These are phyloP conservation scores for Rhodotorula mucilaginosa DNA, from an alignment of 1,284 basidiomycete species.

Conservation along the genomic window DNA sequence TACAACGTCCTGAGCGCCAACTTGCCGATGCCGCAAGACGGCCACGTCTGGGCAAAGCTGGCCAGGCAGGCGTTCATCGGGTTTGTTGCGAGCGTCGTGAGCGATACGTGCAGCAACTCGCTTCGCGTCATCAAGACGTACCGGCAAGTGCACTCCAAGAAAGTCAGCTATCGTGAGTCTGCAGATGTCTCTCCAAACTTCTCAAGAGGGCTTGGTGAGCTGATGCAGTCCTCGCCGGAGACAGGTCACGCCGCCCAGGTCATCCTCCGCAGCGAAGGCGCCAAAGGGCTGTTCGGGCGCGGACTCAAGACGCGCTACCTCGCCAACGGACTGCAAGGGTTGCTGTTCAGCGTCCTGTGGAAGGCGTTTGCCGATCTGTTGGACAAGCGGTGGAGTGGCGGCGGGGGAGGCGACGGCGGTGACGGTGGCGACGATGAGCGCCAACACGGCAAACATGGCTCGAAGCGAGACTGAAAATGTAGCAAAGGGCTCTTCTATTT, in stretches of 20 bases:
- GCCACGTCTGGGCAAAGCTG: slow-evolving; percentile 58
- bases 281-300: slow-evolving; percentile 68
- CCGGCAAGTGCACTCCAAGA: slow-evolving; percentile 75
- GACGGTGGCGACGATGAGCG: too few species aligned
- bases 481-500: too few species aligned
- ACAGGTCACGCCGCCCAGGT: slow-evolving; percentile 60
- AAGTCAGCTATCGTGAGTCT: slow-evolving; percentile 63
- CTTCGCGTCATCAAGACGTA: slow-evolving; percentile 90
- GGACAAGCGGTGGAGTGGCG: slow-evolving; percentile 4
- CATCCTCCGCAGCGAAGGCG: slow-evolving; percentile 65
- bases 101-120: slow-evolving; percentile 79
- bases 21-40: slow-evolving; percentile 57
- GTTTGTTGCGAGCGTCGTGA: slow-evolving; percentile 73
- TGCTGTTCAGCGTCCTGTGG: slow-evolving; percentile 83
- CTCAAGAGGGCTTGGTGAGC: neutral
- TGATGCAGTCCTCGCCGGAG: too few species aligned
- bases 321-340: slow-evolving; percentile 78
- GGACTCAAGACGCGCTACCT: slow-evolving; percentile 69
- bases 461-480: too few species aligned
- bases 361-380: slow-evolving; percentile 67
- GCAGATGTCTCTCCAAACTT: slow-evolving; percentile 30
- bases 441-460: too few species aligned
- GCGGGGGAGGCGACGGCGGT: neutral
- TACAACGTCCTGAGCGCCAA: slow-evolving; percentile 72
- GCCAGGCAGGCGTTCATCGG: slow-evolving; percentile 77